A percentile compares a stretch with the other conserved stretches of the same genome.
Conservation (phyloP, 345 rosid species). For the Eucalyptus microcorys region DNA sequence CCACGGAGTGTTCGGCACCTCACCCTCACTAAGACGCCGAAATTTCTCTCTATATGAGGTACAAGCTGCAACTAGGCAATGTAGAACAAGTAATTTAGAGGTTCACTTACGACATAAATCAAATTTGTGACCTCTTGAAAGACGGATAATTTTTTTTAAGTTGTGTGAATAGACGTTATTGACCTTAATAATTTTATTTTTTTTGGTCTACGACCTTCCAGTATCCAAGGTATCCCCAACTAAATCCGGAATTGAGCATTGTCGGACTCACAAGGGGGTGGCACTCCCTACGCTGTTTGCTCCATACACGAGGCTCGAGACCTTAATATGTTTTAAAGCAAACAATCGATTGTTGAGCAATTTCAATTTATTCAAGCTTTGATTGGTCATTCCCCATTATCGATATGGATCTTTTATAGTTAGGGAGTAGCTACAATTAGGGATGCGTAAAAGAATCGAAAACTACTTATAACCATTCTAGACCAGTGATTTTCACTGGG, state of each 20-base stretch:
- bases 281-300: too few species aligned
- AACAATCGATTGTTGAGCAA: not conserved
- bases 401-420: not conserved
- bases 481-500: fast-evolving
- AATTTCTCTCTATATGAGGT: too few species aligned
- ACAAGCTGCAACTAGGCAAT: not conserved
- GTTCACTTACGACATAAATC: not conserved
- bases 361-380: not conserved
- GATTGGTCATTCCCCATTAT: not conserved
- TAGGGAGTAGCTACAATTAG: too few species aligned
- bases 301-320: too few species aligned
- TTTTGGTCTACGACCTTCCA: too few species aligned
- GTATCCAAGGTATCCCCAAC: too few species aligned
- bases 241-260: too few species aligned
- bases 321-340: not conserved
- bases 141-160: fast-evolving
- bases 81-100: not conserved
- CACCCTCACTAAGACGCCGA: too few species aligned
- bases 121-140: not conserved
- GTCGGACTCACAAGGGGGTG: too few species aligned
- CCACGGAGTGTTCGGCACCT: fast-evolving
- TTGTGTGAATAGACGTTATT: too few species aligned
- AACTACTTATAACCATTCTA: too few species aligned
- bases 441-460: fast-evolving
- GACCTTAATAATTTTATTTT: too few species aligned